Evolutionary conservation across 176 grass and related monocot species (phyloP), one percentile per base, ranked within the genome.

Genomic region (Lolium perenne): DNA sequence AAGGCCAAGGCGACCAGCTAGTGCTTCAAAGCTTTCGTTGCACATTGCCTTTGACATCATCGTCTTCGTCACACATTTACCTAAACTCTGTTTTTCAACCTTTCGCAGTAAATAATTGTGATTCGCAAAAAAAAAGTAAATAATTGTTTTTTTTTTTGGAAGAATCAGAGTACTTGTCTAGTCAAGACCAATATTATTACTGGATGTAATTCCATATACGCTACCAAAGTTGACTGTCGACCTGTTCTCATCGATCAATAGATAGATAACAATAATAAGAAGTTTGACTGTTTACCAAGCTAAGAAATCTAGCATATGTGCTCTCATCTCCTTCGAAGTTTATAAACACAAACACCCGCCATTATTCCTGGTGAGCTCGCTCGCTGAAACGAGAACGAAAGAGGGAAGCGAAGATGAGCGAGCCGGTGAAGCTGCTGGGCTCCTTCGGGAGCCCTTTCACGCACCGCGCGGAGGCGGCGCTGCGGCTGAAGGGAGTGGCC

Each of bases 381-480:
- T 17, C 5, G 1, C 41, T 43, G 41, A 43, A 43, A 7, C 41
- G 7, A 40, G 35, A 70, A 56, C 6, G 2, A n/a, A 18, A 23
- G 10, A 23, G 16, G 54, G n/a, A 16, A 26, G 7, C 41, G 7
- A 75, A 75, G 46, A 75, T 51, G 71, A 51, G 22, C 46, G 83
- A 93, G 23, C 25, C 22, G 59, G 59, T 80, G 59, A 65, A 63
- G 59, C 41, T 80, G n/a, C 22, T 80, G 6, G 92, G 79, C 74
- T 13, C 78, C 58, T 93, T 88, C 41, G 67, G 82, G 4, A 89
- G 88, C 11, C 70, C 80, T 46, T 53, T 79, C 20, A 68, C 86
- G 20, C 83, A 70, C 38, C 72, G 82, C 0, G 88, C 88, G 3
- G 38, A 29, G 40, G 78, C 86, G 6, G 59, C 88, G 57, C 1